Conservation (phyloP, 495 filamentous ascomycete genomes). For the Corynascus novoguineensis region DNA sequence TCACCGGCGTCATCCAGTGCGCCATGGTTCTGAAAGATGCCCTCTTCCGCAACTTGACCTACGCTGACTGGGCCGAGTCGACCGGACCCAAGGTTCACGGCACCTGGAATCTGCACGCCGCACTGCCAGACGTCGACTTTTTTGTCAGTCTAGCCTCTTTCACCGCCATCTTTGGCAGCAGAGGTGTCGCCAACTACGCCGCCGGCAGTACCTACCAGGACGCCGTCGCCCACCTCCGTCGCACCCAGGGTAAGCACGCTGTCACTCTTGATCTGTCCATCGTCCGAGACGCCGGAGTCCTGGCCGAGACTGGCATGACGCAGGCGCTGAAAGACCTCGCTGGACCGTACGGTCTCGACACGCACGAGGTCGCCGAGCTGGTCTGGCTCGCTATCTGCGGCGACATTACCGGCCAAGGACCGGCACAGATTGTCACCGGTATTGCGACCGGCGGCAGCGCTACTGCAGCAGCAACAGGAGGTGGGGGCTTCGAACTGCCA, state of each 20-base stretch:
- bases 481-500: not conserved
- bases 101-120: constrained; percentile 33
- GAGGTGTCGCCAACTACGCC: constrained; percentile 51
- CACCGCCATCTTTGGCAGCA: constrained; percentile 47
- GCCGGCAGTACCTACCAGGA: constrained; percentile 55
- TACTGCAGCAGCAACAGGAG: too few species aligned
- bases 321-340: not conserved
- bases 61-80: constrained; percentile 32
- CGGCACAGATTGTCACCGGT: not conserved
- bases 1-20: constrained; percentile 43
- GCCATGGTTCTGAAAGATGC: constrained; percentile 49
- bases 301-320: constrained; percentile 15
- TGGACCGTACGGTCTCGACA: not conserved
- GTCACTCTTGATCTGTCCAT: constrained; percentile 46
- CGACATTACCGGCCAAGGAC: not conserved
- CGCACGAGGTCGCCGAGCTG: not conserved
- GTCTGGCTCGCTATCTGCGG: not conserved
- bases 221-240: constrained; percentile 36
- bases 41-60: constrained; percentile 42
- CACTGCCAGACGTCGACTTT: constrained; percentile 45
- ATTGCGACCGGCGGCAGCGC: not conserved
- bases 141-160: constrained; percentile 57
- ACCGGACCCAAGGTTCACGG: constrained; percentile 47
- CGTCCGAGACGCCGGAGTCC: constrained; percentile 30
- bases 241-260: constrained; percentile 33